Base-by-base conservation (phyloP, 1,284 basidiomycete species). In the Cryptococcus hybrid region DNA sequence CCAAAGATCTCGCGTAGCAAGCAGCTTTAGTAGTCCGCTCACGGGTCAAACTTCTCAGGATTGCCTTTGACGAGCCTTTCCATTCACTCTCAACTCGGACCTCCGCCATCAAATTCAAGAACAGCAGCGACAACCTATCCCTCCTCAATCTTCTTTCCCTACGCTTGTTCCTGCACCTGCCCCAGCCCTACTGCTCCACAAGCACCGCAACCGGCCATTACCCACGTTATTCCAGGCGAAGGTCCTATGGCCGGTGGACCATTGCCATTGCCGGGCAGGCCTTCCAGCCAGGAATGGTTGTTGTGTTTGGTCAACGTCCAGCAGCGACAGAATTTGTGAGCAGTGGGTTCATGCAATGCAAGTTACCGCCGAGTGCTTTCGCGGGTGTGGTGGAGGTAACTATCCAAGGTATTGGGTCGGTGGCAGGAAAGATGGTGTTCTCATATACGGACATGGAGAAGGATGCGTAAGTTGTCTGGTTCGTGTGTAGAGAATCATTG, bases 211-310 rank as follows among this genome's bases (percentile, higher is more conserved):
- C 78, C 81, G 5, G 63, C 67, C 15, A 80, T 82, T 55, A 77
- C 73, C 5, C 77, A 79, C 50, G 84, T 96, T 49, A 92, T 99
- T 58, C 96, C 95, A 0, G 87, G 87, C 52, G 86, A 88, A 66
- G 95, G 96, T 6, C 94, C 95, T 6, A 91, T 89, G 13, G 86
- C 88, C 53, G 95, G 95, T 37, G 96, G 96, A 92, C 96, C 74
- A 89, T 99, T 24, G 99, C 96, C 0, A 82, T 99, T 5, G 84
- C 97, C 2, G 96, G 96, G 6, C 84, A 88, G 47, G 89, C 92
- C 72, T 98, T 99, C 79, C 67, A 74, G 13, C 79, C 78, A 9
- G 80, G 80, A 40, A 74, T 82, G 50, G 77, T 87, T 54, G 91
- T 92, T 68, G 80, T 92, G 5, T 99, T 99, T 76, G 95, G 95